Base-by-base conservation (phyloP, 192 early-diverging fungal genomes). In the Diversispora epigaea region DNA sequence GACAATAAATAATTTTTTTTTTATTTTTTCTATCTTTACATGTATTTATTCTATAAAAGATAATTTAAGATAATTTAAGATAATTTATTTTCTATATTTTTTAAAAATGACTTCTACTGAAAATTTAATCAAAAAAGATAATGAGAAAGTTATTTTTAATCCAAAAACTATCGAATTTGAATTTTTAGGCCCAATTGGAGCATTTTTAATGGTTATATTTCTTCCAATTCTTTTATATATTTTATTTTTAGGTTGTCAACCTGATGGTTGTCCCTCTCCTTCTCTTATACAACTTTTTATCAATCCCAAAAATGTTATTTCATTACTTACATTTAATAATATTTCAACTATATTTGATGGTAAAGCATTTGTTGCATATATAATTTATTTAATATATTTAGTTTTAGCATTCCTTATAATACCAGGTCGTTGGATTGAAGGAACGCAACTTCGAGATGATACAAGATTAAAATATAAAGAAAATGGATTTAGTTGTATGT, bases 381-480 rank as follows among this genome's bases (percentile, higher is more conserved):
- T 86, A 4, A 78, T 83, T 32, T 98, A 92, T 90, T 84, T 93
- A 64, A 56, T 78, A 19, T 91, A 91, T 71, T 86, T 95, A n/a
- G 85, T 88, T 7, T 47, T 88, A 22, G 75, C 89, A 11, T 91
- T 87, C 79, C 78, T 89, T 77, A 80, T 89, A 10, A 63, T 95
- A 40, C 96, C 96, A 1, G 94, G 90, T 15, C 58, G 78, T 49
- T 77, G 75, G 19, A 75, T 87, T 19, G 77, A 91, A 43, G 95
- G 97, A 49, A 89, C 87, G 15, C 65, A 73, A 61, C 81, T 96
- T 49, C 89, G 93, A 21, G 84, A 90, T 77, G 93, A 93, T 39
- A 78, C 85, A 60, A 86, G 79, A 22, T 86, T 99, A 46, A 77
- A 78, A 57, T 99, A 99, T 83, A 91, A 90, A 68, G 86, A 95